Evolutionary conservation across 1,284 basidiomycete species (phyloP), one percentile per base, ranked within the genome.

Genomic region (Ceratobasidium sp.): DNA sequence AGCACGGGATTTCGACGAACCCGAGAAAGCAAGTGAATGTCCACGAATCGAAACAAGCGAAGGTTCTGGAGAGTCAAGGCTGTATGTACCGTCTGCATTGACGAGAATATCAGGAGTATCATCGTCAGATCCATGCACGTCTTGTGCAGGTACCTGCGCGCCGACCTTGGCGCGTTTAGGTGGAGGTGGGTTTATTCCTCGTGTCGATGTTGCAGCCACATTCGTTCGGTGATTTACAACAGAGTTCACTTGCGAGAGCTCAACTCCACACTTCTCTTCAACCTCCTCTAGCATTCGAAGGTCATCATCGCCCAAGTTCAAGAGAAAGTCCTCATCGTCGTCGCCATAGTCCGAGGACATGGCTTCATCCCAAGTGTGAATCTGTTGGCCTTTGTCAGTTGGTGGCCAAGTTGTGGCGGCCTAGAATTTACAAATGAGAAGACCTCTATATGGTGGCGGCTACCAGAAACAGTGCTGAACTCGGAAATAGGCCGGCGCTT

Each of bases 331-430:
- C 20, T 62, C 70, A 15, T 73, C 70, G 28, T 73, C 70, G 40
- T 73, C 70, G 48, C 57, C 70, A 62, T 73, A 73, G 59, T 73
- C 70, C 4, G 70, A 73, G 44, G 70, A 73, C 70, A 73, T 73
- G 44, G 44, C 46, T 73, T 73, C 70, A 73, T 73, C 26, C 40
- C 70, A 57, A 50, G 26, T 40, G 48, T n/a, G 6, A 59, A 20
- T 46, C 38, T 48, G 44, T 46, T 7, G 7, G 59, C 28, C 61
- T 62, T 62, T n/a, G 15, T 13, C 3, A 9, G 17, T 62, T 62
- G 38, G 61, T 62, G 61, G 61, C 61, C n/a, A 42, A 61, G 57
- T 52, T 17, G 50, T 71, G 40, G 46, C 69, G 69, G 50, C 46
- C 64, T 42, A 42, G 57, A 59, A 59, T 38, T 33, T 20, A 48